Evolutionary conservation across 371 early-diverging fungal genomes (phyloP).

Genomic region (Sporodiniella umbellata): DNA sequence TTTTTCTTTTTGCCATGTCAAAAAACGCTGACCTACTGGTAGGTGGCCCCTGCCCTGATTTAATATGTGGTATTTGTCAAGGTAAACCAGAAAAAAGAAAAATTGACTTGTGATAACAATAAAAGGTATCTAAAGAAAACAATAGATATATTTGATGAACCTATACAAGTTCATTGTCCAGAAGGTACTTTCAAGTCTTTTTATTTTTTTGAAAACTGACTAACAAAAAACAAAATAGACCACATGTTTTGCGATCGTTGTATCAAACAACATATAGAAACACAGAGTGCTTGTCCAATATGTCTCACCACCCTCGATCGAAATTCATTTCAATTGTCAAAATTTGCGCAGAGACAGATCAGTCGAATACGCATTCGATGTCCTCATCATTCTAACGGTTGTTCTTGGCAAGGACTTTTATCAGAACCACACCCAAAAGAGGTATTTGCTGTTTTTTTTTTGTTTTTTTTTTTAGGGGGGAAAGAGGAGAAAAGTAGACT

Average conservation of each 20-base stretch:
- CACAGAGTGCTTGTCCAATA: constrained; percentile 26
- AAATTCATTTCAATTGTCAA: constrained; percentile 37
- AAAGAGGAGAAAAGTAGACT: too few species aligned
- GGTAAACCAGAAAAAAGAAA: constrained; percentile 17
- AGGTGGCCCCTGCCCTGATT: constrained; percentile 40
- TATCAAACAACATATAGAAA: constrained; percentile 30
- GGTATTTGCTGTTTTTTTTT: constrained; percentile 13
- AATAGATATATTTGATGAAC: constrained; percentile 47
- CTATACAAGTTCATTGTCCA: constrained; percentile 51
- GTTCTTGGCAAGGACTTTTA: constrained; percentile 43
- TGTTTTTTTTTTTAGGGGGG: too few species aligned
- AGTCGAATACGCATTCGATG: constrained; percentile 41
- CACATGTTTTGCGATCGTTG: constrained; percentile 47
- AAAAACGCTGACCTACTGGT: constrained; percentile 30
- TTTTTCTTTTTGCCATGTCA: constrained; percentile 3
- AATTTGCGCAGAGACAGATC: constrained; percentile 46
- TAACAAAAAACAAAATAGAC: constrained; percentile 18
- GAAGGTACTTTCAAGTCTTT: constrained; percentile 43
- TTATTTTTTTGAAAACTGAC: background rate
- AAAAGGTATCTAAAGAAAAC: too few species aligned
- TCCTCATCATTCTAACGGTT: constrained; percentile 27
- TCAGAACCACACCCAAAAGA: constrained; percentile 33
- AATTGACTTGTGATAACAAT: too few species aligned
- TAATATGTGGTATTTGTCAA: constrained; percentile 44
- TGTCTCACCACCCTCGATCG: constrained; percentile 24